Evolutionary conservation across 495 filamentous ascomycete species (phyloP), one percentile per base, ranked within the genome.

Genomic region (Xylaria acuta): DNA sequence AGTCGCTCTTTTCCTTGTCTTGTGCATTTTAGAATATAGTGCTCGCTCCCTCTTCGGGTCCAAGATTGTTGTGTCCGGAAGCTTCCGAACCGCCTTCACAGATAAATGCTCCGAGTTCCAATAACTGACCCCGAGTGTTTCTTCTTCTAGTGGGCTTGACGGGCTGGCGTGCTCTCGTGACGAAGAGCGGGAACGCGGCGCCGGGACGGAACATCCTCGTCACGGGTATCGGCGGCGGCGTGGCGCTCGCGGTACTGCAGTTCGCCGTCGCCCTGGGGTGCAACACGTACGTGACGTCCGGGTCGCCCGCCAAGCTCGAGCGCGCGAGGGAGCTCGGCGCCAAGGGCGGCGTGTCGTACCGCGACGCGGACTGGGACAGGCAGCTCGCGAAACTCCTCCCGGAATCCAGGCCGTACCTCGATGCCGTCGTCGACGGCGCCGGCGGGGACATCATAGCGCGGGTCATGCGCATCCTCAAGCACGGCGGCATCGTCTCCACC

Each of bases 71-170:
- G n/a, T n/a, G n/a, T n/a, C n/a, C n/a, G n/a, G n/a, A n/a, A n/a
- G n/a, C n/a, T n/a, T n/a, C n/a, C n/a, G n/a, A n/a, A n/a, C n/a
- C n/a, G n/a, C n/a, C n/a, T n/a, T n/a, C n/a, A n/a, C n/a, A n/a
- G n/a, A n/a, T n/a, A n/a, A n/a, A n/a, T n/a, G n/a, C n/a, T n/a
- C n/a, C n/a, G n/a, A n/a, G n/a, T n/a, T n/a, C n/a, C n/a, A n/a
- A n/a, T n/a, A n/a, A n/a, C n/a, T n/a, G n/a, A n/a, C n/a, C n/a
- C n/a, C n/a, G n/a, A n/a, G n/a, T n/a, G n/a, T n/a, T n/a, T n/a
- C n/a, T n/a, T n/a, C n/a, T n/a, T n/a, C n/a, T n/a, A n/a, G 91
- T 91, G 0, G 95, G 94, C 0, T 77, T 97, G 74, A 98, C 95
- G n/a, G 95, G 85, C 14, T 98, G 93, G 92, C 84, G 95, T 43